Evolutionary conservation across 805 yeast genomes (phyloP).

Genomic region (Naumovozyma castellii): DNA sequence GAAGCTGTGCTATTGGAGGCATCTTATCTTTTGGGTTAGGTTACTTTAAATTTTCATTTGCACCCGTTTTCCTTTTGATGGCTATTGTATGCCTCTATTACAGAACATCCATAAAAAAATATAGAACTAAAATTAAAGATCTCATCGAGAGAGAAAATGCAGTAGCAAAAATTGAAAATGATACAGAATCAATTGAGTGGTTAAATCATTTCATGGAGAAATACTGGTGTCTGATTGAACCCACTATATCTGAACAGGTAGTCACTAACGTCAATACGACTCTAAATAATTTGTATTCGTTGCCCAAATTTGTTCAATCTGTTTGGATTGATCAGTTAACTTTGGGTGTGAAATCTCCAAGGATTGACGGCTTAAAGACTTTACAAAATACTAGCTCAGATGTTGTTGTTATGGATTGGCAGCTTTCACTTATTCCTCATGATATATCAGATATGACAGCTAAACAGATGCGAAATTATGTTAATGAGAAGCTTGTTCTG

Average conservation of each 20-base stretch:
- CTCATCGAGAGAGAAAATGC: slow-evolving; percentile 77
- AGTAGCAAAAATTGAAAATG: slow-evolving; percentile 68
- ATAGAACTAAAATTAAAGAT: slow-evolving; percentile 62
- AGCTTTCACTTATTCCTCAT: slow-evolving; percentile 82
- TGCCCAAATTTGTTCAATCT: slow-evolving; percentile 72
- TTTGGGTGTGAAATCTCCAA: slow-evolving; percentile 87
- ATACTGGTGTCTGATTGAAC: slow-evolving; percentile 85
- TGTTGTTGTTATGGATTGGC: slow-evolving; percentile 96
- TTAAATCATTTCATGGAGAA: slow-evolving; percentile 74
- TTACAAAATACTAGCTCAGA: slow-evolving; percentile 78
- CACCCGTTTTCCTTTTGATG: slow-evolving; percentile 67
- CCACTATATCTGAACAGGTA: slow-evolving; percentile 75
- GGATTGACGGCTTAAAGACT: slow-evolving; percentile 81
- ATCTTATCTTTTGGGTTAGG: slow-evolving; percentile 72
- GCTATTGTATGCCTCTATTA: slow-evolving; percentile 53
- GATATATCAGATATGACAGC: slow-evolving; percentile 70
- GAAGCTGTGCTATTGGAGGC: slow-evolving; percentile 52
- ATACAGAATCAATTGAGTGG: slow-evolving; percentile 93
- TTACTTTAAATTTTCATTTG: slow-evolving; percentile 60
- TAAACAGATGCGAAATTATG: slow-evolving; percentile 72
- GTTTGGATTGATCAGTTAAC: slow-evolving; percentile 82
- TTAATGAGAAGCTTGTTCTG: slow-evolving; percentile 68
- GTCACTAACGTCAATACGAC: slow-evolving; percentile 76
- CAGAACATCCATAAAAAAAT: slow-evolving; percentile 71
- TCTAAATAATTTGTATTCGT: slow-evolving; percentile 56